A percentile compares a stretch with the other conserved stretches of the same genome.
Evolutionary conservation across 176 grass and related monocot species (phyloP).

Genomic region (Alloteropsis semialata): DNA sequence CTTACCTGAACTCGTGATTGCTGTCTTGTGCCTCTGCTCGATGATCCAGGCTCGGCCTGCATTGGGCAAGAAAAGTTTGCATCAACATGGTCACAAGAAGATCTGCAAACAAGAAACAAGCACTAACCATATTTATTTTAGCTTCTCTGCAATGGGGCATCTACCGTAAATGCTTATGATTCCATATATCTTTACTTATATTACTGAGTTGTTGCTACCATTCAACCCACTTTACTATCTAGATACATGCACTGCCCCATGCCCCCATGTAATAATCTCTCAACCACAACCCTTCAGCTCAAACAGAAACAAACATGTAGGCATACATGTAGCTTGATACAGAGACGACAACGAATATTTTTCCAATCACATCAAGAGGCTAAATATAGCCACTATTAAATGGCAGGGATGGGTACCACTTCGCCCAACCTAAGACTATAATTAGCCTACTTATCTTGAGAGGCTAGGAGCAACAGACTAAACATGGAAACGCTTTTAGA

Average conservation of each 20-base stretch:
- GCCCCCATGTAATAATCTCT: neutral
- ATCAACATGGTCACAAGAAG: conserved; percentile 9
- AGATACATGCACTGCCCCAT: neutral
- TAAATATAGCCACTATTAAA: conserved; percentile 8
- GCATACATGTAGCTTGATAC: neutral
- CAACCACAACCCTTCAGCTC: neutral
- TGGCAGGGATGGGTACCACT: neutral
- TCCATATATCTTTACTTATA: neutral
- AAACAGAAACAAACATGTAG: neutral
- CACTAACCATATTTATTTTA: conserved; percentile 21
- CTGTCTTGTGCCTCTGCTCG: conserved; percentile 35
- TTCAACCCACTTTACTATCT: conserved; percentile 8
- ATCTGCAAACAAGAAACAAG: conserved; percentile 8
- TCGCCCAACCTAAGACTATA: neutral
- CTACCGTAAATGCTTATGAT: neutral
- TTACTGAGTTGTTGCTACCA: neutral
- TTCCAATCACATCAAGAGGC: neutral
- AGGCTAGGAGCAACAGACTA: neutral
- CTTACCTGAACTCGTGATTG: conserved; percentile 41
- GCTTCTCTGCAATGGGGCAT: neutral
- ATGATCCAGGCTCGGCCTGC: conserved; percentile 47
- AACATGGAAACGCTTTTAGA: neutral
- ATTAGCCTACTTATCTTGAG: neutral
- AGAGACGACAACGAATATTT: neutral
- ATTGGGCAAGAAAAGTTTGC: neutral